Percentiles rank a stretch among this genome's conserved stretches.
These are phyloP conservation scores for Ilyonectria sp. DNA, from an alignment of 2,329 filamentous ascomycete genomes.

Conservation along the genomic window DNA sequence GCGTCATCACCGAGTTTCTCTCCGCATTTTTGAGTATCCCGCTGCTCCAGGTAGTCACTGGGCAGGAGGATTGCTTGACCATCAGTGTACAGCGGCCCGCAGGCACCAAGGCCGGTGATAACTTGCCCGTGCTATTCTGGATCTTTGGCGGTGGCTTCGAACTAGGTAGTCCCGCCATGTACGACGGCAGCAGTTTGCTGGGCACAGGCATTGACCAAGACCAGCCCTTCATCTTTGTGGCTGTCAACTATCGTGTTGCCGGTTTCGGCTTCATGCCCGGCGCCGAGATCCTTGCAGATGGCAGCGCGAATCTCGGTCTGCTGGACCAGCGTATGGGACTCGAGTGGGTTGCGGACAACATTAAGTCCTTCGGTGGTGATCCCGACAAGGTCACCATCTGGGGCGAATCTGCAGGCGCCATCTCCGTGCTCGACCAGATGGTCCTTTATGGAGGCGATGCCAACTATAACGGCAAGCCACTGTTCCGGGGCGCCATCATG, in stretches of 20 bases:
- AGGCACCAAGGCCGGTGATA: slow-evolving; percentile 67
- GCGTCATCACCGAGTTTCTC: slow-evolving; percentile 60
- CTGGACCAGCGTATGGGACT: slow-evolving; percentile 81
- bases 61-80: slow-evolving; percentile 76
- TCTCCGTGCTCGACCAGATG: slow-evolving; percentile 85
- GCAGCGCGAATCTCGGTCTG: slow-evolving; percentile 79
- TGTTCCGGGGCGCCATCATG: slow-evolving; percentile 87
- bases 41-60: slow-evolving; percentile 68
- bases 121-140: slow-evolving; percentile 79
- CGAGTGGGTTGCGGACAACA: slow-evolving; percentile 85
- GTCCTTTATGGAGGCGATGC: slow-evolving; percentile 80
- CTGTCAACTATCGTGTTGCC: slow-evolving; percentile 83
- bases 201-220: slow-evolving; percentile 57
- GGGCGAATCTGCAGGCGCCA: slow-evolving; percentile 81
- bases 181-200: slow-evolving; percentile 66
- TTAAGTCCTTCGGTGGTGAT: slow-evolving; percentile 84
- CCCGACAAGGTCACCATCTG: slow-evolving; percentile 84
- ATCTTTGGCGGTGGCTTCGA: slow-evolving; percentile 79
- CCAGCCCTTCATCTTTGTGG: slow-evolving; percentile 79
- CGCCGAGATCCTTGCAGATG: slow-evolving; percentile 76
- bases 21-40: slow-evolving; percentile 68
- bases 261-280: slow-evolving; percentile 83
- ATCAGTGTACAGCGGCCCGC: slow-evolving; percentile 73
- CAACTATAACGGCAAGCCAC: slow-evolving; percentile 79
- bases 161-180: slow-evolving; percentile 65